Evolutionary conservation across 129 eudicot species (phyloP), one percentile per base, ranked within the genome.

Genomic region (Rutidosis leptorrhynchoides): DNA sequence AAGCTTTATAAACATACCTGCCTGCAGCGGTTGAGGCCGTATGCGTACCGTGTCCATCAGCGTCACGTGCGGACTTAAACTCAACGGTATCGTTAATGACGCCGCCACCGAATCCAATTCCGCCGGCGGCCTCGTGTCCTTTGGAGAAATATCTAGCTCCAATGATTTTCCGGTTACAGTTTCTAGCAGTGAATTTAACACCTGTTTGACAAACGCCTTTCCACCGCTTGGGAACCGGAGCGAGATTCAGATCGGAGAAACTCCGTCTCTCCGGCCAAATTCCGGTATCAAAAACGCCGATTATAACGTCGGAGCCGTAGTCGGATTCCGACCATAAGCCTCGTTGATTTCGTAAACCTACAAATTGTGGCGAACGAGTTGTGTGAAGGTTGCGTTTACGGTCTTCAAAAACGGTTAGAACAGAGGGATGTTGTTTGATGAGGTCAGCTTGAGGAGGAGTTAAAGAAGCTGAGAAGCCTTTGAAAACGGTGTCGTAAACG

Each of bases 21-120:
- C 97, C 97, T 7, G 91, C 97, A 6, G 97, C 95, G 0, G 97
- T 90, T 1, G 97, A 86, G 23, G 97, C 97, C 40, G 97, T 90
- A 67, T 90, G 97, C 1, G 97, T 90, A 0, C 97, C 97, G 62
- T 90, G 97, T 0, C 97, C 97, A 26, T 90, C 97, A 1, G 97
- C 97, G 33, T 90, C 97, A 69, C 97, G 64, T 5, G 97, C 80
- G 3, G 97, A 90, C 58, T 67, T 65, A 54, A 84, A 90, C 37
- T 90, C 97, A 20, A 80, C 68, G 0, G 97, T 81, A 11, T 78
- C 82, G 29, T 87, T 86, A 62, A 87, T 90, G 19, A 64, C 69
- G 55, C 86, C 69, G 55, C 86, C 90, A 22, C 90, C 95, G 17
- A 78, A 74, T 15, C 83, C 59, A 28, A 83, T 82, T 23, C 82